Base-by-base conservation (phyloP, 495 filamentous ascomycete species). In the Lophium mytilinum region DNA sequence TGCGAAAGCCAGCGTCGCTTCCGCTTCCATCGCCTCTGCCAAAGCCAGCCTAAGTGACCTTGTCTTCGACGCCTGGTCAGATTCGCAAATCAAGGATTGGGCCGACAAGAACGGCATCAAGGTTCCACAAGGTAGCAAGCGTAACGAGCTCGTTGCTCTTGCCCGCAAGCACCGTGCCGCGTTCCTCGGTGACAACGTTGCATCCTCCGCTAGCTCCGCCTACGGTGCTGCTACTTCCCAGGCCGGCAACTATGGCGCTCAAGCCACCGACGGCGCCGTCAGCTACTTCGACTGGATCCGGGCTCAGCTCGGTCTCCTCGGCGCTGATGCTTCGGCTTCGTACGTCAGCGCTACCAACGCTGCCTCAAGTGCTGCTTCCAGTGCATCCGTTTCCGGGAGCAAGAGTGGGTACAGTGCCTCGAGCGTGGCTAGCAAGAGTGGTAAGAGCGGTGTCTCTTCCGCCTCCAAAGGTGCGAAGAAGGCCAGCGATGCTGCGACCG, bases 61-160 rank as follows among this genome's bases (percentile, higher is more conserved):
- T 58, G 71, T 96, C 46, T 86, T 98, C 70, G 84, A 95, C 60
- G 81, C 87, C 30, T 98, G 93, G 93, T 82, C 83, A 57, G 93
- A 98, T 69, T 81, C 76, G 52, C 73, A 84, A 67, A 75, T 91
- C 71, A 91, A 91, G 76, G 82, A 82, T 49, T 90, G 85, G 78
- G 75, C 80, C 7, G 87, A 90, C 69, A 83, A 87, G 72, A 83
- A 90, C 60, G 76, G 75, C n/a, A 77, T 87, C 65, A 80, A 79
- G 73, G 86, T 96, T 33, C 92, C 92, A 7, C 93, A 97, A 70
- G 92, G 93, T 30, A 91, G 86, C 61, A 90, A 77, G 75, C 76
- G 83, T 55, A 96, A 96, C 71, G 92, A 97, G 68, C 81, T 97
- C 15, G 72, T 93, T 46, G 90, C 93, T 48, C 82, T 97, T 48